These are phyloP conservation scores for Tylopilus cervinicoccineus DNA, from an alignment of 768 basidiomycete genomes.

Conservation along the genomic window DNA sequence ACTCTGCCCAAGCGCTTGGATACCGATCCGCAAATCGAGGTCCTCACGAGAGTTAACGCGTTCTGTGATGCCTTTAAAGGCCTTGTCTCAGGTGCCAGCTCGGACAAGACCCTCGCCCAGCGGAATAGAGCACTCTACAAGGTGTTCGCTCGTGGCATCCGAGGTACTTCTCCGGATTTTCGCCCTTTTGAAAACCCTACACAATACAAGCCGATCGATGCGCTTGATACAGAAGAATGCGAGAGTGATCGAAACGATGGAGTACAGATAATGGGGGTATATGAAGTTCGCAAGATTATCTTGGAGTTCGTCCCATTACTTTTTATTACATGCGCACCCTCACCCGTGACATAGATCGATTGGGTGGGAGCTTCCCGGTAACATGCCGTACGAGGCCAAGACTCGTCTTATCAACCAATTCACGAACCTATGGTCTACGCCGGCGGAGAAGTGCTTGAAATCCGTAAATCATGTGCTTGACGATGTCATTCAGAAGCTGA, in stretches of 20 bases:
- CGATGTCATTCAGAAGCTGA: slow-evolving; percentile 25
- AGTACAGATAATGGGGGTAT: slow-evolving; percentile 25
- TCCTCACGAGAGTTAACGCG: slow-evolving; percentile 39
- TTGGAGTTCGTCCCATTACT: slow-evolving; percentile 26
- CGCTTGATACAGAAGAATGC: slow-evolving; percentile 7
- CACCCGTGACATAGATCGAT: slow-evolving; percentile 28
- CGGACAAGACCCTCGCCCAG: slow-evolving; percentile 37
- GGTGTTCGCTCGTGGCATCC: slow-evolving; percentile 33
- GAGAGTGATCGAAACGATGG: neutral
- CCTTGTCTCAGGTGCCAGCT: slow-evolving; percentile 30
- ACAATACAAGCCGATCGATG: slow-evolving; percentile 10
- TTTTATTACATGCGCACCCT: neutral
- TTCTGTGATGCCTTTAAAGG: slow-evolving; percentile 42
- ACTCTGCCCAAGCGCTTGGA: slow-evolving; percentile 38
- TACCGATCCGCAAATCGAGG: slow-evolving; percentile 42
- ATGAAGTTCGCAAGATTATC: slow-evolving; percentile 34
- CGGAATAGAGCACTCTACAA: slow-evolving; percentile 31
- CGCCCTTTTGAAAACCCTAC: slow-evolving; percentile 24
- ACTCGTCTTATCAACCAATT: slow-evolving; percentile 32
- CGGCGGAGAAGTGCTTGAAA: slow-evolving; percentile 34
- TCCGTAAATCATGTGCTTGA: slow-evolving; percentile 30
- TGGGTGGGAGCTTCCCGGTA: slow-evolving; percentile 41
- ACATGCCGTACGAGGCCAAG: slow-evolving; percentile 41
- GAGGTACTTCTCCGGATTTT: slow-evolving; percentile 41
- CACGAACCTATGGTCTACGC: slow-evolving; percentile 35